Percentiles rank a stretch among this genome's conserved stretches.
These are phyloP conservation scores for Lachnellula hyalina DNA, from an alignment of 2,329 filamentous ascomycete species.

Conservation along the genomic window DNA sequence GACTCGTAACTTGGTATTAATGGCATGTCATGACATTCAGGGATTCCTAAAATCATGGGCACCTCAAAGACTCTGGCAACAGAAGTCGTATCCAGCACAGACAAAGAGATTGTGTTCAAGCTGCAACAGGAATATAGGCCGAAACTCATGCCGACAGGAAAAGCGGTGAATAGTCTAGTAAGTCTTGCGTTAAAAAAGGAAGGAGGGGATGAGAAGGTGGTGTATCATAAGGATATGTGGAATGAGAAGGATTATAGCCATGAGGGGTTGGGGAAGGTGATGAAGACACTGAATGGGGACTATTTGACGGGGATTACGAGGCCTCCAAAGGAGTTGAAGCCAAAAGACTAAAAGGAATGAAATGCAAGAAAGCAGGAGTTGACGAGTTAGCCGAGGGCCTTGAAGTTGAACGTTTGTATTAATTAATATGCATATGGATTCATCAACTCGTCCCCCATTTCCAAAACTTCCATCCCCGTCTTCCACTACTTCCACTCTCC, in stretches of 20 bases:
- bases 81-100: constrained; percentile 35
- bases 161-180: constrained; percentile 37
- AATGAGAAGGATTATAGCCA: constrained; percentile 44
- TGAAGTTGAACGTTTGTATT: neutral
- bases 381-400: too few relatives aligned
- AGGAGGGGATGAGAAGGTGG: constrained; percentile 33
- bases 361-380: neutral
- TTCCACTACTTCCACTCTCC: constrained; percentile 34
- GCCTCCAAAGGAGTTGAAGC: constrained; percentile 31
- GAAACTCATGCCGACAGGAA: constrained; percentile 32
- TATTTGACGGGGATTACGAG: constrained; percentile 39
- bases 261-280: constrained; percentile 40
- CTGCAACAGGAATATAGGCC: constrained; percentile 43
- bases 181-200: constrained; percentile 36
- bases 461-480: constrained; percentile 58
- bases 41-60: constrained; percentile 38
- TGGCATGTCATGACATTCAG: constrained; percentile 7
- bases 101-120: constrained; percentile 41
- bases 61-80: constrained; percentile 36
- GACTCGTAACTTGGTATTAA: too few relatives aligned
- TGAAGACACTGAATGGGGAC: constrained; percentile 44
- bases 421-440: neutral
- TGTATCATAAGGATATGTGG: constrained; percentile 47
- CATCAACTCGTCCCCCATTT: constrained; percentile 21
- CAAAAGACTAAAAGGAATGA: neutral